phyloP scores from a whole-genome alignment of 306 rosid genomes.

The Boehmeria nivea region DNA sequence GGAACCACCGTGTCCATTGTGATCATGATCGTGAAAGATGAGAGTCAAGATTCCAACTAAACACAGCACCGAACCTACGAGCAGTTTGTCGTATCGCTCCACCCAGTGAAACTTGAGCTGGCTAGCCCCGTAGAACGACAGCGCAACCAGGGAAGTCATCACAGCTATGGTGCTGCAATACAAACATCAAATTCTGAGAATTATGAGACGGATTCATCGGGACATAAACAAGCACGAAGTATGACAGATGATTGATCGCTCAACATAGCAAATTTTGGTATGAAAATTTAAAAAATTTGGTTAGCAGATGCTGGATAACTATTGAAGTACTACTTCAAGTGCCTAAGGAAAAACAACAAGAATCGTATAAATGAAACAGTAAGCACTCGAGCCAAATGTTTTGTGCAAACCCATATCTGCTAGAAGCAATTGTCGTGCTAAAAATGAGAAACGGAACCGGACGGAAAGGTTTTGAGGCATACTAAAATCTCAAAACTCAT shows the following conservation, averaged over 20 bases:
- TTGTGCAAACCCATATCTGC: no score
- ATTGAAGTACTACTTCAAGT: no score
- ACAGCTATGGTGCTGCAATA: slow-evolving; percentile 84
- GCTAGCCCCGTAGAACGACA: slow-evolving; percentile 94
- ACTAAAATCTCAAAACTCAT: no score
- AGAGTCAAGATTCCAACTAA: slow-evolving; percentile 82
- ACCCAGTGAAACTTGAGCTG: slow-evolving; percentile 98
- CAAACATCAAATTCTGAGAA: slow-evolving; percentile 13
- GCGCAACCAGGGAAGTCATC: slow-evolving; percentile 95
- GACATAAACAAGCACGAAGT: slow-evolving; percentile 14
- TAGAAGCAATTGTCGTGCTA: no score
- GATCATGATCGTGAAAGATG: slow-evolving; percentile 57
- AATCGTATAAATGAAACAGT: no score
- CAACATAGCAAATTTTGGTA: no score
- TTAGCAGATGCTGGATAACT: no score
- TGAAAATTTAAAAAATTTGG: no score
- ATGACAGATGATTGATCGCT: not conserved
- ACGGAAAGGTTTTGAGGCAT: no score
- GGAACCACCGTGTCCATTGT: slow-evolving; percentile 38
- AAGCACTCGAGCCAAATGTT: no score
- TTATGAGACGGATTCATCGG: slow-evolving; percentile 4
- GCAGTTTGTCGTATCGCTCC: slow-evolving; percentile 91
- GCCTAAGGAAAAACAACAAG: no score
- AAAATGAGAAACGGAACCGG: no score
- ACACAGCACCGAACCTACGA: slow-evolving; percentile 84